Base-by-base conservation (phyloP, 202 grass and related monocot genomes). In the Schoenoplectus tabernaemontani region DNA sequence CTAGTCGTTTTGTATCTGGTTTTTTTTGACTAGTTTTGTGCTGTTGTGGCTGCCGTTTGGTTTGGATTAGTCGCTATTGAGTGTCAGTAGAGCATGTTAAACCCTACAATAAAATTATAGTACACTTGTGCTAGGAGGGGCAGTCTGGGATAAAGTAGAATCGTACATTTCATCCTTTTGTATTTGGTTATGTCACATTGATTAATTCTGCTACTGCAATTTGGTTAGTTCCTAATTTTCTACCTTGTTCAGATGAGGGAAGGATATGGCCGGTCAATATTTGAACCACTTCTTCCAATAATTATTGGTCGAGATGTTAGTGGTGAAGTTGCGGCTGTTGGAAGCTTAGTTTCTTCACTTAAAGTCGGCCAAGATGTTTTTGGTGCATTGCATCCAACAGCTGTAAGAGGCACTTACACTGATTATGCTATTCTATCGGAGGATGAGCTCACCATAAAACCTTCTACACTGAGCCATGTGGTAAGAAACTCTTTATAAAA, bases 301-400 rank as follows among this genome's bases (percentile, higher is more conserved):
- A 98, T 98, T 67, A 44, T 98, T 33, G 95, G 95, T 64, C 87
- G 95, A 20, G 95, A 98, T 82, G 89, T 98, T 44, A 98, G 95
- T 68, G 95, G 95, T 79, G 95, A 98, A 92, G 91, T 98, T 67
- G 87, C 83, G 58, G 91, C 95, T 39, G 79, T 89, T 24, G 95
- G 95, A 77, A 82, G 91, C 80, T 94, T 81, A 0, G 83, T 71
- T 17, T 90, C 89, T 7, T 90, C 88, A 39, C 75, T 94, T 63
- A 87, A 73, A 66, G 57, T 92, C 28, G 91, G 91, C 28, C 89
- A 94, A 79, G 89, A 94, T 84, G 95, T 92, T 72, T 98, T 90
- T 41, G 95, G 91, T 57, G 88, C 91, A 32, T 82, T 98, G 84
- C 91, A 94, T 78, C 91, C 95, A 59, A 98, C 95, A 79, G 95